Base-by-base conservation (phyloP, 257 asterid genomes). In the Jacaranda mimosifolia region DNA sequence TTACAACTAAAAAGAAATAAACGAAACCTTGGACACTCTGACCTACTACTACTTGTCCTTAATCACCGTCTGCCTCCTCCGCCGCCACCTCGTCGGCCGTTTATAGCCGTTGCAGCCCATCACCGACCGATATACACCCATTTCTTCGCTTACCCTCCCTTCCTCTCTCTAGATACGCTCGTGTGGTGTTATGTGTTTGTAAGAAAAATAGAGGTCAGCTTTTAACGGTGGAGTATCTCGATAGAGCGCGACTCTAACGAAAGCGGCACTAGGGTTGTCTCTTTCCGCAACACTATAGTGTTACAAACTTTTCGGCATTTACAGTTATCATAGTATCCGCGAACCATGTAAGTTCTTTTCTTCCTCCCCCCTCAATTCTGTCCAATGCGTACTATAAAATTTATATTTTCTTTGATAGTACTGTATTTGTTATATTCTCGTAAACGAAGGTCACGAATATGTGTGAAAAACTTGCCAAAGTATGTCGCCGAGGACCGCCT, bases 401-500 rank as follows among this genome's bases (percentile, higher is more conserved):
- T 38, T 19, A 10, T 18, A 9, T 10, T 66, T 67, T 18, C 7
- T 43, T 51, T 76, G 9, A 72, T 79, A 52, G 58, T 43, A 9
- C 21, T 19, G 53, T 43, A 42, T 76, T 38, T 46, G 21, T 63
- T 55, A 65, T 70, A 68, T 0, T 52, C 18, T 12, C 14, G 60
- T 55, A 7, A 15, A 55, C 4, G 17, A 68, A 93, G 98, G 96
- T 94, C 97, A 1, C 89, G 98, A 58, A 76, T 94, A 40, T 92
- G 94, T 80, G 97, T 92, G 74, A 94, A 92, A 86, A 92, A 92
- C 82, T 80, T 94, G 86, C 97, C 98, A 0, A 89, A 89, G 73
- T 81, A 91, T 80, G 96, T 76, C 26, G 77, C 89, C 0, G 97
- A 94, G 82, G 97, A 94, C 36, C 92, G 91, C 62, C 94, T 94